Evolutionary conservation across 2,329 filamentous ascomycete genomes (phyloP).

Genomic region (Diaporthe citri): DNA sequence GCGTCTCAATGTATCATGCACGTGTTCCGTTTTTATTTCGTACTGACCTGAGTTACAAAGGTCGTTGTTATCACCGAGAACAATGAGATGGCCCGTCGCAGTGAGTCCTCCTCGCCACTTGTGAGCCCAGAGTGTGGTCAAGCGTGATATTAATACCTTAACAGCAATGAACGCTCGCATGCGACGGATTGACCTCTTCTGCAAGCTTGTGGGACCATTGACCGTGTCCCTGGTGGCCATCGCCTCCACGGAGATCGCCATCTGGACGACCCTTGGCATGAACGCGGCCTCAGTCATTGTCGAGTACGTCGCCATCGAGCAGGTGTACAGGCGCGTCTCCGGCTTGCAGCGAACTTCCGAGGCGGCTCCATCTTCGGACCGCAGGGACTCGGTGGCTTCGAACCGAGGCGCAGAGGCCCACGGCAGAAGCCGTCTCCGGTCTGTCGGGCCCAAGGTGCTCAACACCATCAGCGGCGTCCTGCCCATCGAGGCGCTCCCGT

Average conservation of each 20-base stretch:
- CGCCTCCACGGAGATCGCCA: constrained; percentile 58
- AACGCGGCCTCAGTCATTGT: constrained; percentile 59
- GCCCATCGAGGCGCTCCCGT: constrained; percentile 47
- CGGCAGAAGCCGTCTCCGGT: background rate
- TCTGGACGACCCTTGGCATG: constrained; percentile 61
- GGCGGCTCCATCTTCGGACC: background rate
- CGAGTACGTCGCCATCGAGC: constrained; percentile 64
- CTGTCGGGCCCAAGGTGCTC: constrained; percentile 16
- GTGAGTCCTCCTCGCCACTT: constrained; percentile 26
- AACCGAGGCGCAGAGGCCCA: background rate
- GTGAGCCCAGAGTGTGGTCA: no score
- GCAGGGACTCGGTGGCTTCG: background rate
- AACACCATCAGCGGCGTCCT: constrained; percentile 40
- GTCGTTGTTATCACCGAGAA: constrained; percentile 63
- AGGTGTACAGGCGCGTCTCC: constrained; percentile 47
- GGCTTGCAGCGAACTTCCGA: constrained; percentile 38
- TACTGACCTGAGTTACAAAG: constrained; percentile 43
- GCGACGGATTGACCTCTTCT: constrained; percentile 69
- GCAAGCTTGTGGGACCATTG: constrained; percentile 68
- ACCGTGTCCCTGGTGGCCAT: constrained; percentile 62
- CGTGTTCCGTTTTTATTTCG: no score
- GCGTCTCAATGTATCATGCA: no score
- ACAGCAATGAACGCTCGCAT: constrained; percentile 65
- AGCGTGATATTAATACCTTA: background rate
- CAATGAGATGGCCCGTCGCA: constrained; percentile 47